Conservation (phyloP, 169 alveolate genomes). For the Cryptosporidium meleagridis region DNA sequence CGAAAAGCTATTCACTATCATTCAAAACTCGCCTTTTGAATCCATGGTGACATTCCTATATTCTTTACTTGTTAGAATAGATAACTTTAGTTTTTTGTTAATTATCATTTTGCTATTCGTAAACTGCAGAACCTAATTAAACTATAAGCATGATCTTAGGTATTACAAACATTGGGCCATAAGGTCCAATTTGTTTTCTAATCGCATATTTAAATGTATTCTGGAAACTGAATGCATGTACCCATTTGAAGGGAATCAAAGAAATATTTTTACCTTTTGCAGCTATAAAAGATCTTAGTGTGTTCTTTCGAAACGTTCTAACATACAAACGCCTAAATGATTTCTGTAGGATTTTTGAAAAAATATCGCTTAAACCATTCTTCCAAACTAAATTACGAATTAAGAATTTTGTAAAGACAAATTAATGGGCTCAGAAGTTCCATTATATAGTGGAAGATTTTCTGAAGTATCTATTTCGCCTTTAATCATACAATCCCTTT, state of each 20-base stretch:
- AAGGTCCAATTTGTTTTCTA: not conserved
- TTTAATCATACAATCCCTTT: not conserved
- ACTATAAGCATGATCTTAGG: not conserved
- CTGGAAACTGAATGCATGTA: not conserved
- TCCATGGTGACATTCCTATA: not conserved
- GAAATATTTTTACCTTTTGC: slow-evolving; percentile 65
- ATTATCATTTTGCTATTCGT: not conserved
- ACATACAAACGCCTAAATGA: slow-evolving; percentile 8
- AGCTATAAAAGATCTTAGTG: slow-evolving; percentile 55
- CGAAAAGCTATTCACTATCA: no score
- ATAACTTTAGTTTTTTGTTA: no score
- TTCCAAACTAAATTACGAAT: not conserved
- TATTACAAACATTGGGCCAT: not conserved
- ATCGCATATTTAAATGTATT: not conserved
- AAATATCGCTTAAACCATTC: not conserved
- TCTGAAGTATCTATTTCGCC: not conserved
- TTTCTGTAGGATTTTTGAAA: not conserved
- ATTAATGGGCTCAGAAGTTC: not conserved
- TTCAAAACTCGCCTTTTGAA: not conserved
- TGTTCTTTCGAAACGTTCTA: slow-evolving; percentile 59
- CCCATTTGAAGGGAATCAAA: slow-evolving; percentile 18
- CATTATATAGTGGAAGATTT: not conserved
- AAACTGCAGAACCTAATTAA: not conserved
- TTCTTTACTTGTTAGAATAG: no score
- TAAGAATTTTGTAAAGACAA: not conserved